A percentile compares a stretch with the other conserved stretches of the same genome.
Evolutionary conservation across 202 grass and related monocot genomes (phyloP).

Genomic region (Setaria italica): DNA sequence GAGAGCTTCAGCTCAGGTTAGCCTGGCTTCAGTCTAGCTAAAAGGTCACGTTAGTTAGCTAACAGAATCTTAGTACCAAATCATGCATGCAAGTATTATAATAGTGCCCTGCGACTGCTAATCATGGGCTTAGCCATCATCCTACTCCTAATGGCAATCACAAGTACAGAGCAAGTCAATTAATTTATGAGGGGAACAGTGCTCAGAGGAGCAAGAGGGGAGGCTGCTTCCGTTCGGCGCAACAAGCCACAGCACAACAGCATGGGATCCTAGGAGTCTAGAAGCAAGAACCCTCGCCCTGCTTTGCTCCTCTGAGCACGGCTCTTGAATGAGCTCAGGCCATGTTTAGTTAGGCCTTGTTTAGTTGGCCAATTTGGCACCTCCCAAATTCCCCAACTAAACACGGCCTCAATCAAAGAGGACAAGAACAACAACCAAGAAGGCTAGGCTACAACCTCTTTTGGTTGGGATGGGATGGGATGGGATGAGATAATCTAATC

Average conservation of each 20-base stretch:
- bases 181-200: slow-evolving; percentile 43
- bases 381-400: no score
- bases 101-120: slow-evolving; percentile 28
- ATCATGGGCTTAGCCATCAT: slow-evolving; percentile 51
- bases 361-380: no score
- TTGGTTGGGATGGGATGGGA: slow-evolving; percentile 49
- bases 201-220: slow-evolving; percentile 22
- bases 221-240: slow-evolving; percentile 50
- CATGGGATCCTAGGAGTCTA: slow-evolving; percentile 51
- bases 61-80: slow-evolving; percentile 4
- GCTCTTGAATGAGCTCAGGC: slow-evolving; percentile 35
- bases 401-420: slow-evolving; percentile 29
- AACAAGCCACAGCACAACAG: slow-evolving; percentile 39
- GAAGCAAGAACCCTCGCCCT: slow-evolving; percentile 13
- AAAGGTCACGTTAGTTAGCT: not conserved
- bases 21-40: not conserved
- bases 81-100: slow-evolving; percentile 37
- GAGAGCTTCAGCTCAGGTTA: not conserved
- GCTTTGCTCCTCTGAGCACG: slow-evolving; percentile 15
- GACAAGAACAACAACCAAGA: slow-evolving; percentile 52
- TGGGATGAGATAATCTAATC: slow-evolving; percentile 63
- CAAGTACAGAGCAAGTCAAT: slow-evolving; percentile 53
- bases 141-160: slow-evolving; percentile 41
- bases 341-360: no score
- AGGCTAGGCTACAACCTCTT: slow-evolving; percentile 12